phyloP scores from a whole-genome alignment of 176 grass and related monocot genomes.

The Triticum timopheevii region DNA sequence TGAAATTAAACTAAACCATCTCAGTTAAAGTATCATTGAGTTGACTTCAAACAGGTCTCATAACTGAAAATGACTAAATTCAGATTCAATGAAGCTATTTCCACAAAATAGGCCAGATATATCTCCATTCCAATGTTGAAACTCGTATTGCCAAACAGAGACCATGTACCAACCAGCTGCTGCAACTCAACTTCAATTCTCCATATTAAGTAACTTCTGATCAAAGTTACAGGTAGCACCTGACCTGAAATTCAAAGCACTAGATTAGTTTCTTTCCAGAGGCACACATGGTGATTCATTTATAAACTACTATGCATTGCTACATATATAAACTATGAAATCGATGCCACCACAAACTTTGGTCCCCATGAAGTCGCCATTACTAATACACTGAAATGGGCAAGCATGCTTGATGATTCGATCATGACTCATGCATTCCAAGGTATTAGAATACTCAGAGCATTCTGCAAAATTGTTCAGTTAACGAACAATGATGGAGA shows the following conservation, averaged over 20 bases:
- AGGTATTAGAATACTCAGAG: not conserved
- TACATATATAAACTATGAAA: not conserved
- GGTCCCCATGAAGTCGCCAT: not conserved
- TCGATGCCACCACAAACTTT: not conserved
- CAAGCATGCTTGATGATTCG: not conserved
- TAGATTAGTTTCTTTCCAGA: not conserved
- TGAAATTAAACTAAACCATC: not conserved
- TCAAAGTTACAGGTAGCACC: not conserved
- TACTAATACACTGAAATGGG: not conserved
- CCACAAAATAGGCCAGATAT: not conserved
- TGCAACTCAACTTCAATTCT: not conserved
- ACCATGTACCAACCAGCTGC: not conserved
- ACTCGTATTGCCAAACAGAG: too few species aligned
- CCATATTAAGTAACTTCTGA: not conserved
- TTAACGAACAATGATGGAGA: not conserved
- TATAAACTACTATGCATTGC: not conserved
- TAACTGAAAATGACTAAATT: not conserved
- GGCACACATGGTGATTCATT: not conserved
- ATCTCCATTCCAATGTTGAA: too few species aligned
- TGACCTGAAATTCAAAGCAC: constrained; percentile 2
- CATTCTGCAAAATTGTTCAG: not conserved
- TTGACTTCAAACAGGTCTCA: not conserved
- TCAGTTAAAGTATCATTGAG: not conserved
- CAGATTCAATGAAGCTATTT: not conserved
- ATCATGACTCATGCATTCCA: not conserved